These are phyloP conservation scores for Tuber melanosporum DNA, from an alignment of 495 filamentous ascomycete genomes.

Conservation along the genomic window DNA sequence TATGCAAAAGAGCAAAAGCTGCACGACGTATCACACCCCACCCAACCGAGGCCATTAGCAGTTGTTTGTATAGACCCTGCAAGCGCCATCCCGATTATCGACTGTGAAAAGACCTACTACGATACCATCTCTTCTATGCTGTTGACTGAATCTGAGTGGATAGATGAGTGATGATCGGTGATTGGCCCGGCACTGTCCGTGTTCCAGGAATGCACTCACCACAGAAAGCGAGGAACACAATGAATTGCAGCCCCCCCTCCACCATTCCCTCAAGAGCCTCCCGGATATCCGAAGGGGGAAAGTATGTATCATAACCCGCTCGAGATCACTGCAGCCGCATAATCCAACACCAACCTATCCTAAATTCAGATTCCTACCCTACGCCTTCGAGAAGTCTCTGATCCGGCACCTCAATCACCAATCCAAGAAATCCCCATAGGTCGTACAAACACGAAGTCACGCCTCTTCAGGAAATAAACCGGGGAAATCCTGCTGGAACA, in stretches of 20 bases:
- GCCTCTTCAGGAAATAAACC: not conserved
- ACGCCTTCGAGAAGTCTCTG: not conserved
- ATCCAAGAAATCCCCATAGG: not conserved
- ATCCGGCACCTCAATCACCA: not conserved
- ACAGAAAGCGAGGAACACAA: not conserved
- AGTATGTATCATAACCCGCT: too few relatives aligned
- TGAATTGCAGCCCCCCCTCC: not conserved
- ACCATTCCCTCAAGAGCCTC: not conserved
- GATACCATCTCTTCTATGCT: too few relatives aligned
- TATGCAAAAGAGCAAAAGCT: not conserved
- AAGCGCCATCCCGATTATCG: not conserved
- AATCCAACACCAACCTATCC: conserved; percentile 3
- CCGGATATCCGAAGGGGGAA: not conserved
- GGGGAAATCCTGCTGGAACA: not conserved
- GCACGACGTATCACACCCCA: not conserved
- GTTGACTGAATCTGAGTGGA: not conserved
- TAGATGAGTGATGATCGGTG: not conserved
- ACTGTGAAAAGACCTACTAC: too few relatives aligned
- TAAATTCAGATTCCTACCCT: not conserved
- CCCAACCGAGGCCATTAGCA: not conserved
- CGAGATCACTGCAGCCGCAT: not conserved
- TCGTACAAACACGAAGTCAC: not conserved
- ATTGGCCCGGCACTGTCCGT: not conserved
- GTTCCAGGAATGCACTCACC: not conserved
- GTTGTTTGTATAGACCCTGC: not conserved